A percentile compares a stretch with the other conserved stretches of the same genome.
Evolutionary conservation across 2,329 filamentous ascomycete genomes (phyloP).

Genomic region (Monosporascus cannonballus): DNA sequence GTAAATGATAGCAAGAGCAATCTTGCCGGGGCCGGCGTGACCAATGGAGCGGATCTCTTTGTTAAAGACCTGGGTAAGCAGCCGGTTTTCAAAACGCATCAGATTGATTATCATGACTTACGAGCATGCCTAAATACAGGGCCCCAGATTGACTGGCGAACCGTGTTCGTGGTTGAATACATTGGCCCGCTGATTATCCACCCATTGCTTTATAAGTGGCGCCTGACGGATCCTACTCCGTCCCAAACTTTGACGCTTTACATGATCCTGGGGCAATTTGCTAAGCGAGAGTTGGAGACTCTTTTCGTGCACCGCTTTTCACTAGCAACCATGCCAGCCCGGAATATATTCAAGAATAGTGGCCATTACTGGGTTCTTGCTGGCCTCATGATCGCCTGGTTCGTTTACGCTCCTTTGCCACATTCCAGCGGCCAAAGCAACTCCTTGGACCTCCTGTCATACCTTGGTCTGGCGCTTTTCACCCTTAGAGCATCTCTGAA

Average conservation of each 20-base stretch:
- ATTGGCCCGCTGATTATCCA: background rate
- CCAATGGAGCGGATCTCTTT: too few species aligned
- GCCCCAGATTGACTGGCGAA: conserved; percentile 1
- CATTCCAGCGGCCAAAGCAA: background rate
- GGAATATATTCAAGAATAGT: conserved; percentile 68
- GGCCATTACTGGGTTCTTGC: conserved; percentile 66
- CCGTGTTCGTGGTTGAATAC: conserved; percentile 1
- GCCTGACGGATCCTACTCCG: background rate
- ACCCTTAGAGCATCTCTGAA: conserved; percentile 59
- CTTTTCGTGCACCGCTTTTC: conserved; percentile 70
- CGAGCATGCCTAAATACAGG: background rate
- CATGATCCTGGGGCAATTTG: conserved; percentile 44
- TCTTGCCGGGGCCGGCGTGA: too few species aligned
- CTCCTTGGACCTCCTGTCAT: background rate
- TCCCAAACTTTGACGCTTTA: background rate
- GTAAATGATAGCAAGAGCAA: too few species aligned
- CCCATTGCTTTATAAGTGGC: background rate
- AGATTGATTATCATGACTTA: too few species aligned
- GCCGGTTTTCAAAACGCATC: too few species aligned
- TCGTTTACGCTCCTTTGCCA: conserved; percentile 45
- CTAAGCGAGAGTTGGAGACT: conserved; percentile 69
- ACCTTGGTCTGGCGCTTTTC: conserved; percentile 31
- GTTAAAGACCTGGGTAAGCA: too few species aligned
- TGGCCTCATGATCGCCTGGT: conserved; percentile 61
- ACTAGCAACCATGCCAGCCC: conserved; percentile 62